Evolutionary conservation across 2,329 filamentous ascomycete species (phyloP), one percentile per base, ranked within the genome.

Genomic region (Furcasterigmium furcatum): DNA sequence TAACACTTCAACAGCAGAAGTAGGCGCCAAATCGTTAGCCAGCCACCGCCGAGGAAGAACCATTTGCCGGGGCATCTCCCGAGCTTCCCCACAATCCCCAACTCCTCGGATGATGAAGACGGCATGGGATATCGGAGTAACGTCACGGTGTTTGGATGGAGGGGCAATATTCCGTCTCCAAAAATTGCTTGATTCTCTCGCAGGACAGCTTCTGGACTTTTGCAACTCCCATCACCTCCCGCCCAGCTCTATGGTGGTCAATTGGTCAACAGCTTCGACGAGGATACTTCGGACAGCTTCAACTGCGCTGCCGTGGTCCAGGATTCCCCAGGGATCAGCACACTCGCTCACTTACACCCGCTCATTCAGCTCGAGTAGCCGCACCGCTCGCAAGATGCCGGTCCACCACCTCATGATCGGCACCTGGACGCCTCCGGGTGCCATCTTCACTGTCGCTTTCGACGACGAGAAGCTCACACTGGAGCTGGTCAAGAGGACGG

Each of bases 371-470:
- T 27, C 24, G 12, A 27, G 24, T 27, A 27, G 24, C 34, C 20
- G 30, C 16, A 14, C 45, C 39, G 47, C 38, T 21, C 7, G 13
- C 55, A 77, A 64, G 50, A 92, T 92, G 85, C 84, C 88, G 41
- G 55, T 81, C 62, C 90, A 95, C 65, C 88, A 95, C 71, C 76
- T 95, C 62, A 94, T 95, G 87, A 83, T 92, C 60, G 90, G 90
- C 52, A 95, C 90, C 45, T 95, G 90, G 89, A 92, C 88, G 50
- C 87, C 87, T 47, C 90, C 90, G 45, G 90, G 89, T 39, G 88
- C 89, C 64, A 94, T 95, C 59, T 94, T 94, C 68, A 95, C 89
- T 1, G 85, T 95, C 49, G 81, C 85, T 49, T 95, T 95, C 62
- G 88, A 95, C 68, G 88, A 92, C 55, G 87, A 91, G 66, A 82